Conservation (phyloP, 805 yeast genomes). For the Yamadazyma endophytica region DNA sequence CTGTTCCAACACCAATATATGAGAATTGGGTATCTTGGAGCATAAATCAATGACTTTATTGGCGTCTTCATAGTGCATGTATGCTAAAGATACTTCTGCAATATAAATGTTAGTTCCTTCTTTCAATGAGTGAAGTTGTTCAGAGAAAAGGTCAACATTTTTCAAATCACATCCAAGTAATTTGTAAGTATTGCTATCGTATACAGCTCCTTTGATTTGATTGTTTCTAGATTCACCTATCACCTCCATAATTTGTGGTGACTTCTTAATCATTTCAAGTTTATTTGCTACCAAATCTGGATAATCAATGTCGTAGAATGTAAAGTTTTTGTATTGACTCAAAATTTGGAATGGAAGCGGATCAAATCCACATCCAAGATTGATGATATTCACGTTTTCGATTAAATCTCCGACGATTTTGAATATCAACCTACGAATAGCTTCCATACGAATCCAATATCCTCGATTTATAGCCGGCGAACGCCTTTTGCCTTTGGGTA, state of each 20-base stretch:
- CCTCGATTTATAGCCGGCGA: constrained; percentile 82
- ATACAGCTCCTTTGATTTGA: constrained; percentile 14
- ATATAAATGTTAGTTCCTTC: constrained; percentile 49
- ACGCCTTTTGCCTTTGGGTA: constrained; percentile 59
- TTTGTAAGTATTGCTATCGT: constrained; percentile 41
- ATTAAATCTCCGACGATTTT: constrained; percentile 34
- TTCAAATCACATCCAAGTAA: constrained; percentile 69
- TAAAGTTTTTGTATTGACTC: constrained; percentile 22
- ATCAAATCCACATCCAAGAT: constrained; percentile 75
- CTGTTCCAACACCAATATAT: constrained; percentile 68
- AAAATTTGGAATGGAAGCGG: constrained; percentile 39
- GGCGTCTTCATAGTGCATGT: constrained; percentile 67
- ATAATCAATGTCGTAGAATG: constrained; percentile 71
- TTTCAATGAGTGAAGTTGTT: constrained; percentile 15
- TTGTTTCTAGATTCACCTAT: constrained; percentile 29
- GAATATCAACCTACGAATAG: constrained; percentile 51
- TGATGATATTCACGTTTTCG: constrained; percentile 39
- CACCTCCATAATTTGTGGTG: constrained; percentile 43
- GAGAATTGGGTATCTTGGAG: constrained; percentile 43
- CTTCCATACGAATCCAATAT: constrained; percentile 75
- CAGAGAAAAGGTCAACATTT: constrained; percentile 33
- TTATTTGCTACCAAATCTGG: constrained; percentile 63
- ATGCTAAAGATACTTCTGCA: constrained; percentile 81
- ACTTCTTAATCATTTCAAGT: constrained; percentile 44
- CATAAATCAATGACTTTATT: constrained; percentile 53